A percentile compares a stretch with the other conserved stretches of the same genome.
Evolutionary conservation across 371 early-diverging fungal species (phyloP).

Genomic region (Blakeslea trispora): DNA sequence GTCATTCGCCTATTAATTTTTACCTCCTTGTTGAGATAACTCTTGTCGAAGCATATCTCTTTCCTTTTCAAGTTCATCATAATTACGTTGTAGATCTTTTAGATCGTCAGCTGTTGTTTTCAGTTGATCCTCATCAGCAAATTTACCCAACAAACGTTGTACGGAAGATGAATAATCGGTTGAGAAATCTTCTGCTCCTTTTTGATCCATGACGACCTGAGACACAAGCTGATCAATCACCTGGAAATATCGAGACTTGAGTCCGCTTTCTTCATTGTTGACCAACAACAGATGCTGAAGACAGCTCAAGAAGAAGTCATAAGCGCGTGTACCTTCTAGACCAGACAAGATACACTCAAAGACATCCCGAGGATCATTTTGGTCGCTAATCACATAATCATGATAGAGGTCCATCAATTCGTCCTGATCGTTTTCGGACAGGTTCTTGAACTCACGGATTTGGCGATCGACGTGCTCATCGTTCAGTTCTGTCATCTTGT

Average conservation of each 20-base stretch:
- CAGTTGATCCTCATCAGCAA: slow-evolving; percentile 78
- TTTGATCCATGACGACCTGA: slow-evolving; percentile 82
- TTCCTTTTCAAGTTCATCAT: slow-evolving; percentile 38
- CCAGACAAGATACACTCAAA: slow-evolving; percentile 74
- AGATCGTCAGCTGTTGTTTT: slow-evolving; percentile 68
- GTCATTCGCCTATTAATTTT: no score
- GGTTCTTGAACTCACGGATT: slow-evolving; percentile 70
- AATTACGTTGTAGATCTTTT: slow-evolving; percentile 49
- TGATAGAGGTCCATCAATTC: slow-evolving; percentile 80
- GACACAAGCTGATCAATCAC: slow-evolving; percentile 79
- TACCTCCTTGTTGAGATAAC: slow-evolving; percentile 39
- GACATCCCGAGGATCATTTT: slow-evolving; percentile 80
- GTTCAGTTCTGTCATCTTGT: slow-evolving; percentile 68
- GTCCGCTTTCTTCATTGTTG: slow-evolving; percentile 59
- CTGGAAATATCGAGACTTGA: slow-evolving; percentile 74
- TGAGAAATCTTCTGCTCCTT: slow-evolving; percentile 71
- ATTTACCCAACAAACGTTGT: slow-evolving; percentile 73
- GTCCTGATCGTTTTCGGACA: slow-evolving; percentile 77
- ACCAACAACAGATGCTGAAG: slow-evolving; percentile 78
- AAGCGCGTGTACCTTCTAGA: slow-evolving; percentile 75
- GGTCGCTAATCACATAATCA: slow-evolving; percentile 71
- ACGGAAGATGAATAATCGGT: slow-evolving; percentile 68
- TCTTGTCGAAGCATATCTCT: slow-evolving; percentile 55
- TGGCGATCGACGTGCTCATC: slow-evolving; percentile 75
- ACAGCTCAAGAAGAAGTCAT: slow-evolving; percentile 78